A percentile compares a stretch with the other conserved stretches of the same genome.
Evolutionary conservation across 169 alveolate genomes (phyloP).

Genomic region (Plasmodium sp.): DNA sequence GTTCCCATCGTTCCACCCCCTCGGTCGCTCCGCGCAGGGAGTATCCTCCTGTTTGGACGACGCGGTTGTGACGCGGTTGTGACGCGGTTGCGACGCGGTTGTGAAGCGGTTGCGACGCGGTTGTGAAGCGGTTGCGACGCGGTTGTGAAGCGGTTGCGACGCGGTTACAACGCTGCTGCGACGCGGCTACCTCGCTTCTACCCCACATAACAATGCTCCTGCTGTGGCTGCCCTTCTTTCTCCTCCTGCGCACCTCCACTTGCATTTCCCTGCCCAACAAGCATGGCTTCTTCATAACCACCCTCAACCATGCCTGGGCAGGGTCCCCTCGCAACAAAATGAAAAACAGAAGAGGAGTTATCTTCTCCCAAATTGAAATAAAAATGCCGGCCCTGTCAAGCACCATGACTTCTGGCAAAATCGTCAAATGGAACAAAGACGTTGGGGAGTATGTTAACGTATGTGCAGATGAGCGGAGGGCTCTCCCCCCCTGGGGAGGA

Average conservation of each 20-base stretch:
- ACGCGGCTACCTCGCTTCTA: background rate
- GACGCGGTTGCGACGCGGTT: background rate
- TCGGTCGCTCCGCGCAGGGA: too few species aligned
- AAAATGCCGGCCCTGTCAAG: constrained; percentile 83
- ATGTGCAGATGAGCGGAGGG: background rate
- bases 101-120: too few species aligned
- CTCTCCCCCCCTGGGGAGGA: background rate
- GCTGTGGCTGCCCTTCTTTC: background rate
- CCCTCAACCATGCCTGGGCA: background rate
- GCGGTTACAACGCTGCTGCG: background rate
- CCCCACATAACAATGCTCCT: background rate
- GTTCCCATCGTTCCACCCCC: background rate
- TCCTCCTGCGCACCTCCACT: constrained; percentile 1
- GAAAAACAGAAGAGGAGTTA: constrained; percentile 10
- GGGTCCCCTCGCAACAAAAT: background rate
- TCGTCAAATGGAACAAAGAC: constrained; percentile 83
- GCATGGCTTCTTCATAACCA: constrained; percentile 4
- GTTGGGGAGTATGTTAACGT: constrained; percentile 80
- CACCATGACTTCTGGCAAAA: constrained; percentile 84
- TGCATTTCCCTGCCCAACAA: constrained; percentile 20
- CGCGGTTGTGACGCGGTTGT: background rate
- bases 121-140: too few species aligned
- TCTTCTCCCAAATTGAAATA: constrained; percentile 44
- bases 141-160: background rate
- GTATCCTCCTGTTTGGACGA: background rate